Percentiles rank a stretch among this genome's conserved stretches.
These are phyloP conservation scores for Cladosporium sp. DNA, from an alignment of 2,329 filamentous ascomycete species.

Conservation along the genomic window DNA sequence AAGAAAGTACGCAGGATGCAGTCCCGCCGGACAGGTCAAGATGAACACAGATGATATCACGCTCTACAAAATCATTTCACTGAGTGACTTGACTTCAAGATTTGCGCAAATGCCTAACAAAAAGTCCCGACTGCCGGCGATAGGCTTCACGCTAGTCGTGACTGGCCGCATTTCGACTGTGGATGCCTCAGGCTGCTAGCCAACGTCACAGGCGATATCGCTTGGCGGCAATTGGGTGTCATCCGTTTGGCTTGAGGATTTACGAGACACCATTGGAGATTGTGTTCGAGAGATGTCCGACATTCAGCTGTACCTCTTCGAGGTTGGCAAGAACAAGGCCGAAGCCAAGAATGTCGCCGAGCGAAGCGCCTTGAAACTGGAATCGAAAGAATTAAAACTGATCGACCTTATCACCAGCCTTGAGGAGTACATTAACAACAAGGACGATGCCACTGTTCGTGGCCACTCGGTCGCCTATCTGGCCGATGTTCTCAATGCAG, in stretches of 20 bases:
- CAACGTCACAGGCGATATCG: conserved; percentile 9
- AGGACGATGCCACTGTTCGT: conserved; percentile 55
- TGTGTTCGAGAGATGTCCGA: conserved; percentile 44
- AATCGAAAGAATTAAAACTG: conserved; percentile 56
- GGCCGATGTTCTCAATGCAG: conserved; percentile 46
- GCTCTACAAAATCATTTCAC: conserved; percentile 4
- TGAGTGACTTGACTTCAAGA: conserved; percentile 13
- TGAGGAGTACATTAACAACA: conserved; percentile 62
- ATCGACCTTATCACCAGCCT: conserved; percentile 60
- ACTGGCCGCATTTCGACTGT: background rate
- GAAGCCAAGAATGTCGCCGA: conserved; percentile 42
- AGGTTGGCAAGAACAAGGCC: conserved; percentile 45
- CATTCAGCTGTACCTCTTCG: conserved; percentile 49
- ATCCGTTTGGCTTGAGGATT: conserved; percentile 2
- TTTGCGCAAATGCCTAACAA: conserved; percentile 4
- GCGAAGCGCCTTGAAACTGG: conserved; percentile 46
- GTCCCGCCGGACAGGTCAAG: background rate
- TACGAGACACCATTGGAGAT: background rate
- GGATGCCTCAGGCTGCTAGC: background rate
- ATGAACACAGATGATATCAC: conserved; percentile 9
- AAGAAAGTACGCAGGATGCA: background rate
- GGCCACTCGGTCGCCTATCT: conserved; percentile 54
- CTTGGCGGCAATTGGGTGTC: conserved; percentile 3
- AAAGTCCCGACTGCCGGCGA: conserved; percentile 1
- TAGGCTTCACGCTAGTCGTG: background rate